Base-by-base conservation (phyloP, 306 rosid genomes). In the Cucumis melo region DNA sequence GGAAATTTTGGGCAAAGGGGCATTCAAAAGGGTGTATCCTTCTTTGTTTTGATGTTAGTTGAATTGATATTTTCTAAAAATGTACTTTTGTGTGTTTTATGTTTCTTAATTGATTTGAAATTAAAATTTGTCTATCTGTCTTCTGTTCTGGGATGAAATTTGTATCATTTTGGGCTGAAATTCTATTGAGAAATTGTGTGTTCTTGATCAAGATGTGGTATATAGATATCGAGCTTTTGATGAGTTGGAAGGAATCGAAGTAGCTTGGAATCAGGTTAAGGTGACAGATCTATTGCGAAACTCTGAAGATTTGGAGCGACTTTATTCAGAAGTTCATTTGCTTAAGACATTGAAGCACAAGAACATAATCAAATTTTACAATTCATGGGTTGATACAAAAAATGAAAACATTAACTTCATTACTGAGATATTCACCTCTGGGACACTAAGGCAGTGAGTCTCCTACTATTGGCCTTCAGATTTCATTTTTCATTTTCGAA, bases 21-120 rank as follows among this genome's bases (percentile, higher is more conserved):
- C 99, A 62, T 95, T 92, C 87, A 95, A 95, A 84, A 95, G 92
- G 87, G 99, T 95, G 99, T 92, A 95, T 92, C 97, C 96, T 89
- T 89, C 79, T 82, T 63, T 16, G 11, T 54, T 62, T 53, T 65
- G 27, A 66, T 34, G 55, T 48, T 74, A n/a, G 23, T 63, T 50
- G 9, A 6, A 24, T n/a, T 80, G 21, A 19, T 66, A 5, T 24
- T 2, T 36, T 64, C 41, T 34, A n/a, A 17, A 64, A 34, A 0
- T 36, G 4, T 7, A 64, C 38, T 36, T 65, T 7, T 21, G 42
- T 73, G 44, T 2, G 1, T 73, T 50, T 3, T 73, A 48, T 19
- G 11, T 53, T 51, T 51, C 51, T n/a, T n/a, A n/a, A n/a, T n/a
- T n/a, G n/a, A n/a, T n/a, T n/a, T n/a, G 70, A 17, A 34, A 63